Conservation (phyloP, 2,329 filamentous ascomycete genomes). For the Hypoxylon sp. region DNA sequence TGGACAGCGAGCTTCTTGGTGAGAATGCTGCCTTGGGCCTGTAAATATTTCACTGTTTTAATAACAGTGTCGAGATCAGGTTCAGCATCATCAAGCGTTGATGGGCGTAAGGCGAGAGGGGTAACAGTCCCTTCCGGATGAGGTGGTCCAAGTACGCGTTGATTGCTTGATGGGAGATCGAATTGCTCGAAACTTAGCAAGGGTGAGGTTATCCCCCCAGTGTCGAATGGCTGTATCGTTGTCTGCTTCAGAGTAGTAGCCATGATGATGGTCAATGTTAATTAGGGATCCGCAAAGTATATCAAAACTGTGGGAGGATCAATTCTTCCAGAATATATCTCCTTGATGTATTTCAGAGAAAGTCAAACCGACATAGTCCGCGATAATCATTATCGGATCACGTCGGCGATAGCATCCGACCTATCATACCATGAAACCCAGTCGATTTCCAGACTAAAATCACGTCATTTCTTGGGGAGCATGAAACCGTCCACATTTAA, state of each 20-base stretch:
- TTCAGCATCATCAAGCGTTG: constrained; percentile 39
- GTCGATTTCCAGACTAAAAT: constrained; percentile 35
- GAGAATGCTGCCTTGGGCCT: constrained; percentile 53
- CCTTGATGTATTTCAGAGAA: background rate
- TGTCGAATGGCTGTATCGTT: constrained; percentile 5
- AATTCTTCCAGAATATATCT: background rate
- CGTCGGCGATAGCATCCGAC: constrained; percentile 6
- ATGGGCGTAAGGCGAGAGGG: constrained; percentile 59
- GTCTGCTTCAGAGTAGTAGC: constrained; percentile 54
- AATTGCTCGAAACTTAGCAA: constrained; percentile 57
- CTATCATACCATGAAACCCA: constrained; percentile 24
- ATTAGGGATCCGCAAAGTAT: background rate
- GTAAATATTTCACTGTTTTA: constrained; percentile 57
- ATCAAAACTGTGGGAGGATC: background rate
- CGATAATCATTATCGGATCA: constrained; percentile 14
- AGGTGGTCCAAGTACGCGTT: constrained; percentile 58
- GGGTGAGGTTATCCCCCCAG: constrained; percentile 11
- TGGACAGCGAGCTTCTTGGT: constrained; percentile 61
- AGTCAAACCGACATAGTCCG: background rate
- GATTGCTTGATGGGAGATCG: constrained; percentile 58
- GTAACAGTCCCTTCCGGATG: constrained; percentile 57
- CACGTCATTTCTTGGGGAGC: constrained; percentile 38
- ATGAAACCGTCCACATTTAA: constrained; percentile 22
- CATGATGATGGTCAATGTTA: constrained; percentile 21
- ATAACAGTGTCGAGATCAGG: constrained; percentile 55